Evolutionary conservation across 2,329 filamentous ascomycete species (phyloP).

Genomic region (Cercospora beticola): DNA sequence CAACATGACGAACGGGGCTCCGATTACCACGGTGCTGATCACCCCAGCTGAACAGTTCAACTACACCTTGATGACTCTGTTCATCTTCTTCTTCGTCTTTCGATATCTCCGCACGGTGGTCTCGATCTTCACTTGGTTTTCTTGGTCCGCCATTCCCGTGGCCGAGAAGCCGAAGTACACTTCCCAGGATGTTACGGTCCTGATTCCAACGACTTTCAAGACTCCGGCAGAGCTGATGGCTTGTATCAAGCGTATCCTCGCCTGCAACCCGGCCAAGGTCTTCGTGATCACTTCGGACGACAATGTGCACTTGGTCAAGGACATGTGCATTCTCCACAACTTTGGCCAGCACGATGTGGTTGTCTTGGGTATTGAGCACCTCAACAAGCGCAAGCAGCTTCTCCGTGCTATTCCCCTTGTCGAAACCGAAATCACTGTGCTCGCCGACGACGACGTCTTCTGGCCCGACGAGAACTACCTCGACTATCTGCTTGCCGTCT

Average conservation of each 20-base stretch:
- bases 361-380: conserved; percentile 36
- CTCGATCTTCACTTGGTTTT: conserved; percentile 31
- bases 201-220: conserved; percentile 40
- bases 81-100: conserved; percentile 25
- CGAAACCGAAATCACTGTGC: conserved; percentile 33
- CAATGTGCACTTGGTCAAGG: conserved; percentile 27
- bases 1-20: not conserved
- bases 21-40: not conserved
- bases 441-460: conserved; percentile 41
- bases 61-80: conserved; percentile 10
- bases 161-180: conserved; percentile 29
- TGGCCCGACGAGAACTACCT: conserved; percentile 35
- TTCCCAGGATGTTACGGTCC: conserved; percentile 33
- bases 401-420: conserved; percentile 34
- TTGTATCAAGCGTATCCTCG: conserved; percentile 32
- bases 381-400: conserved; percentile 40
- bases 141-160: conserved; percentile 33
- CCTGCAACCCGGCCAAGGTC: conserved; percentile 29
- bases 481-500: conserved; percentile 38
- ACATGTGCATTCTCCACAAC: conserved; percentile 12
- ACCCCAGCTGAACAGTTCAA: not conserved
- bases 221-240: conserved; percentile 31
- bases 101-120: conserved; percentile 36
- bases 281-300: conserved; percentile 34
- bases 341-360: conserved; percentile 22